phyloP scores from a whole-genome alignment of 2,329 filamentous ascomycete genomes.

The Aspergillus awamori region DNA sequence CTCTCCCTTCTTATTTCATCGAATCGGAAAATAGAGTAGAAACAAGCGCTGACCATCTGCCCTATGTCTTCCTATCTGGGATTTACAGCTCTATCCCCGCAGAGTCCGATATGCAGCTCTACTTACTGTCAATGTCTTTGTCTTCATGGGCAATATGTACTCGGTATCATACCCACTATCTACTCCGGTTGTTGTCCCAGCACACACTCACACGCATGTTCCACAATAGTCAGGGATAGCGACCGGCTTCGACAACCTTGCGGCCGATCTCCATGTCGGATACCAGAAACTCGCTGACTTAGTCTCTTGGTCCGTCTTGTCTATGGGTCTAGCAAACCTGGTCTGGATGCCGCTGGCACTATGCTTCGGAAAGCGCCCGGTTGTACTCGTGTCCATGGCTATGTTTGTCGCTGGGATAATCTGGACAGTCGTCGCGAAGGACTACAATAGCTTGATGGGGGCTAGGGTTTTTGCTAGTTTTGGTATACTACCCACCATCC shows the following conservation, averaged over 20 bases:
- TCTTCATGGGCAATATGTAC: constrained; percentile 37
- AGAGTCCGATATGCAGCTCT: constrained; percentile 31
- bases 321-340: constrained; percentile 34
- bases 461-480: constrained; percentile 39
- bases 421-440: constrained; percentile 37
- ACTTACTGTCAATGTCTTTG: constrained; percentile 31
- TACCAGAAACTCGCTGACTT: constrained; percentile 23
- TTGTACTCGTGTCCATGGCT: constrained; percentile 34
- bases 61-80: neutral
- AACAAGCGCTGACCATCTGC: neutral
- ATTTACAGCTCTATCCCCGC: constrained; percentile 24
- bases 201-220: constrained; percentile 5
- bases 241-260: constrained; percentile 28
- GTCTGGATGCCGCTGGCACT: constrained; percentile 42
- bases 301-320: constrained; percentile 29
- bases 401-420: constrained; percentile 35
- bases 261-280: constrained; percentile 23
- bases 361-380: constrained; percentile 43
- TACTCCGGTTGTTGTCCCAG: neutral
- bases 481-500: constrained; percentile 12
- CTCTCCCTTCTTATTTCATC: neutral
- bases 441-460: constrained; percentile 35
- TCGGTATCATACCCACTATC: constrained; percentile 16
- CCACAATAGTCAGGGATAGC: constrained; percentile 26
- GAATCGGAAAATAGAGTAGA: too few relatives aligned